Percentiles rank a stretch among this genome's conserved stretches.
These are phyloP conservation scores for Chenopodium suecicum DNA, from an alignment of 148 eudicot genomes.

Conservation along the genomic window DNA sequence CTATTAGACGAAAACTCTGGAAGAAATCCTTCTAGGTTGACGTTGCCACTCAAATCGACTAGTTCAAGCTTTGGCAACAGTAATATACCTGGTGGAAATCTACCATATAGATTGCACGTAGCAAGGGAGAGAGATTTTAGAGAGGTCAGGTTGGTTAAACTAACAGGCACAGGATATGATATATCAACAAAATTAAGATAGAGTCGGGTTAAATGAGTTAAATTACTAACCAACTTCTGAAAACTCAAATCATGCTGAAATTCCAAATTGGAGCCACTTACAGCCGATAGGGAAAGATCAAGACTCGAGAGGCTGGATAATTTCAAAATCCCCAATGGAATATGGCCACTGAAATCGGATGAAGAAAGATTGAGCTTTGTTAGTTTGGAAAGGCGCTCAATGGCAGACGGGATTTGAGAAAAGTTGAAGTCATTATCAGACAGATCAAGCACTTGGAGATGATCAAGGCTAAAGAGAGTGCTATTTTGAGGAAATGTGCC, in stretches of 20 bases:
- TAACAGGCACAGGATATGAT: constrained; percentile 26
- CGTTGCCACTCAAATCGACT: too few species aligned
- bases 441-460: constrained; percentile 34
- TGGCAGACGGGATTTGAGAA: constrained; percentile 26
- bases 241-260: background rate
- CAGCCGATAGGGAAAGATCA: constrained; percentile 9
- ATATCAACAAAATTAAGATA: constrained; percentile 4
- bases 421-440: constrained; percentile 30
- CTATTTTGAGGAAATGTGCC: background rate
- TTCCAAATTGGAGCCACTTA: background rate
- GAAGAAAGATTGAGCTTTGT: constrained; percentile 26
- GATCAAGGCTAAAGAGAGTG: constrained; percentile 29
- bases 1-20: too few species aligned
- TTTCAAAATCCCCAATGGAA: constrained; percentile 25
- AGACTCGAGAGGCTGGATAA: constrained; percentile 23
- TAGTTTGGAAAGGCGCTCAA: constrained; percentile 19
- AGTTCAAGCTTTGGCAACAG: too few species aligned
- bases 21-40: too few species aligned
- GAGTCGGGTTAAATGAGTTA: constrained; percentile 13
- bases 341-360: constrained; percentile 33
- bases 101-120: too few species aligned
- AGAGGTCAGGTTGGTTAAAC: constrained; percentile 22
- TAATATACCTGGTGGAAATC: too few species aligned
- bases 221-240: constrained; percentile 1
- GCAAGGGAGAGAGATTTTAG: background rate